phyloP scores from a whole-genome alignment of 139 green algal species.

The Zygnema cylindricum region DNA sequence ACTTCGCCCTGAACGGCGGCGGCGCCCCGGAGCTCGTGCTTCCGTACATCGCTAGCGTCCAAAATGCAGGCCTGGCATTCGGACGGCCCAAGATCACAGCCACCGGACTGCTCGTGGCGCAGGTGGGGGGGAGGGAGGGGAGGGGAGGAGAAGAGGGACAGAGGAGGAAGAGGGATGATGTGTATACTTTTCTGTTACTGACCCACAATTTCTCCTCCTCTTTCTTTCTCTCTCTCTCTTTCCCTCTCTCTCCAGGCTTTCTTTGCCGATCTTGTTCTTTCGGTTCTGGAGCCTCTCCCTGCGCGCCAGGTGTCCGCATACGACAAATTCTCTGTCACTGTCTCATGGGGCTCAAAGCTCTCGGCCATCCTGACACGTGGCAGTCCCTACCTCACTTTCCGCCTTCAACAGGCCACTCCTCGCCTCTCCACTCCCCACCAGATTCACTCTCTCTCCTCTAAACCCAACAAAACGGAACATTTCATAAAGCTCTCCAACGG shows the following conservation, averaged over 20 bases:
- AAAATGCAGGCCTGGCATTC: not conserved
- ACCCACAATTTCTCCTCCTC: not conserved
- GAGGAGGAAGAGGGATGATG: not conserved
- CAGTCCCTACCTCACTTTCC: constrained; percentile 42
- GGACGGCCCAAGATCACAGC: not conserved
- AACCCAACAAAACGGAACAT: not conserved
- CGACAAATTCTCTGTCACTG: constrained; percentile 37
- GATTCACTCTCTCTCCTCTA: not conserved
- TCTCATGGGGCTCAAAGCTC: constrained; percentile 9
- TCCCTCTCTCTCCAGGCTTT: constrained; percentile 37
- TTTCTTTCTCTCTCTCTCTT: not conserved
- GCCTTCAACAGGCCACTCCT: constrained; percentile 10
- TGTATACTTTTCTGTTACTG: too few relatives aligned
- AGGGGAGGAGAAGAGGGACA: not conserved
- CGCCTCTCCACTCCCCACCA: constrained; percentile 10
- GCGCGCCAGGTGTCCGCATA: constrained; percentile 14
- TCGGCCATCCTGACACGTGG: constrained; percentile 22
- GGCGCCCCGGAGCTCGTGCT: constrained; percentile 16
- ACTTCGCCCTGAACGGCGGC: constrained; percentile 40
- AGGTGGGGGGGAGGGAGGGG: not conserved
- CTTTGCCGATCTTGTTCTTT: constrained; percentile 12
- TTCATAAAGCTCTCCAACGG: constrained; percentile 18
- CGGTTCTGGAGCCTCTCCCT: constrained; percentile 27
- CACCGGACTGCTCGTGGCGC: not conserved
- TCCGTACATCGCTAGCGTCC: constrained; percentile 22